Evolutionary conservation across 805 yeast genomes (phyloP).

Genomic region (Cyberlindnera meyerae): DNA sequence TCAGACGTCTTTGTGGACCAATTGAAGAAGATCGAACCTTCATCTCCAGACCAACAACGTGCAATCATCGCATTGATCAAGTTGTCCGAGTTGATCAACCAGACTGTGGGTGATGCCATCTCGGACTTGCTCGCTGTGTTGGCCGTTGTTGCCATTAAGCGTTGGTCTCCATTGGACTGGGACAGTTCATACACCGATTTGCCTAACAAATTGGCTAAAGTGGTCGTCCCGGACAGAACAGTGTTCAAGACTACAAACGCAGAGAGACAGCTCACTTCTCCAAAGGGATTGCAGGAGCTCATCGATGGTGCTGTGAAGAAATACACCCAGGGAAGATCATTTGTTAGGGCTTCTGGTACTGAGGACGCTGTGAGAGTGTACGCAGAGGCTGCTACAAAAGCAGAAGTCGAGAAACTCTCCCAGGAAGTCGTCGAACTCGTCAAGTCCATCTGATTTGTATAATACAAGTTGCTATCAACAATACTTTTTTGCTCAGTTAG

Average conservation of each 20-base stretch:
- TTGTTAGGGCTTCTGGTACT: conserved; percentile 96
- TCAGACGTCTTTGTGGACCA: conserved; percentile 44
- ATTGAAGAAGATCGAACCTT: conserved; percentile 33
- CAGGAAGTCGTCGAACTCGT: conserved; percentile 36
- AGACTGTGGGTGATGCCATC: conserved; percentile 97
- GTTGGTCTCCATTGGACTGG: conserved; percentile 68
- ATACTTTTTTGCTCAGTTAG: neutral
- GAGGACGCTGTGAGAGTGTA: conserved; percentile 96
- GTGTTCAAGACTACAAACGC: conserved; percentile 84
- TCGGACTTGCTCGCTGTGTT: conserved; percentile 83
- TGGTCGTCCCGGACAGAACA: conserved; percentile 75
- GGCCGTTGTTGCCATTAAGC: conserved; percentile 51
- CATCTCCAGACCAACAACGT: conserved; percentile 39
- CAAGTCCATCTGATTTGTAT: conserved; percentile 5
- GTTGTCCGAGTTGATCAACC: conserved; percentile 76
- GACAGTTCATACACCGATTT: conserved; percentile 70
- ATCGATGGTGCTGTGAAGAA: conserved; percentile 63
- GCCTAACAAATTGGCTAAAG: conserved; percentile 82
- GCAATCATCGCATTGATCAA: conserved; percentile 52
- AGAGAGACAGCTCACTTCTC: conserved; percentile 74
- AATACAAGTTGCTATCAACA: too few relatives aligned
- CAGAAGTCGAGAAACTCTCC: conserved; percentile 44
- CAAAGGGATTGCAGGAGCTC: conserved; percentile 67
- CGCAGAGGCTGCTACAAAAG: conserved; percentile 69
- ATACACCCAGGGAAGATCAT: conserved; percentile 66